Evolutionary conservation across 2,329 filamentous ascomycete species (phyloP), one percentile per base, ranked within the genome.

Genomic region (Penicillium aurantiogriseum): DNA sequence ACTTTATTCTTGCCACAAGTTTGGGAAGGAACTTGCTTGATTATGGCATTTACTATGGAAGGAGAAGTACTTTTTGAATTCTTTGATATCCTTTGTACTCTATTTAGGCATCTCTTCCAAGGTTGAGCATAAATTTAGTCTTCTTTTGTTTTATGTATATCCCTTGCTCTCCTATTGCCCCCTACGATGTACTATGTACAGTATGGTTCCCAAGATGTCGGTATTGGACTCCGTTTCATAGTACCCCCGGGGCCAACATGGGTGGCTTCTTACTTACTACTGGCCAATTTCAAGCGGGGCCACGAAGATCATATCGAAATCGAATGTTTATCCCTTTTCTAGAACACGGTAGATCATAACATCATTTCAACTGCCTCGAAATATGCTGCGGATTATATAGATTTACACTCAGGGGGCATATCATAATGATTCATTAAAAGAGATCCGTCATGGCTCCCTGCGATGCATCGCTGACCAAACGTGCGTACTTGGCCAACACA

Each of bases 401-500:
- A 35, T 35, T 35, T 11, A 47, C 45, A 38, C 38, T 25, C 4
- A 23, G 7, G 25, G 25, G 13, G 15, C 27, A 46, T 45, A 45
- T 46, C 29, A 11, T 35, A 38, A 45, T 45, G 39, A 36, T 48
- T 54, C 49, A 50, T 46, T 62, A 67, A 42, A 61, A 90, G 56
- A 88, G 72, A 79, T 96, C 92, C 39, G 92, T 96, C 76, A 96
- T 89, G 9, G 92, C 92, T 5, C 93, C 93, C 68, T 93, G 89
- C 72, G 89, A 93, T 11, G 93, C 93, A 83, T 97, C 92, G 1
- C 92, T 89, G 0, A 97, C 93, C 69, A 97, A 75, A 43, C 84
- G 79, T 7, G 90, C 90, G 79, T 97, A 97, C 81, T 97, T 97
- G 5, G 91, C 92, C 78, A 97, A 71, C 40, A 88, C 88, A 39